phyloP scores from a whole-genome alignment of 1,284 basidiomycete species.

The Boletus nobilissimus region DNA sequence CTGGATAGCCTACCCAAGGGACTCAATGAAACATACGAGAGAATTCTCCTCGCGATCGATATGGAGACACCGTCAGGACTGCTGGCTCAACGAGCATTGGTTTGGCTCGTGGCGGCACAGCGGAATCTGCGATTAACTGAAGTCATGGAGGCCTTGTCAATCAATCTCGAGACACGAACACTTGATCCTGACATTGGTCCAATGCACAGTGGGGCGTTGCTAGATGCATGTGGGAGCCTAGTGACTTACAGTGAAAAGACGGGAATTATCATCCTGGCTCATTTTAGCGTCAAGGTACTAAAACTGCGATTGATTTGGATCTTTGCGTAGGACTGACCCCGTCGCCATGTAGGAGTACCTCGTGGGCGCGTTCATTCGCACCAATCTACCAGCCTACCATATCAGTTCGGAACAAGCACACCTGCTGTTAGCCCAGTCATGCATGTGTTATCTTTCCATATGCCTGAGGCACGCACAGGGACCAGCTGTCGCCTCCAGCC shows the following conservation, averaged over 20 bases:
- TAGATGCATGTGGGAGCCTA: slow-evolving; percentile 8
- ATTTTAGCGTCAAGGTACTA: slow-evolving; percentile 13
- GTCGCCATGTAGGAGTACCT: slow-evolving; percentile 9
- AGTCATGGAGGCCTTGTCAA: slow-evolving; percentile 5
- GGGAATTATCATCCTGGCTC: neutral
- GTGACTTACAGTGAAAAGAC: slow-evolving; percentile 8
- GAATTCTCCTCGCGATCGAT: slow-evolving; percentile 4
- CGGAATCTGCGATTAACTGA: neutral
- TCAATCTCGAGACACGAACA: neutral
- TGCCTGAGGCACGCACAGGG: neutral
- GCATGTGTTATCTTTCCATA: slow-evolving; percentile 11
- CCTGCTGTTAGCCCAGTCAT: neutral
- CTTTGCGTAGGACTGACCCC: neutral
- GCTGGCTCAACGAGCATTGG: neutral
- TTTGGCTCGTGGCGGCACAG: slow-evolving; percentile 3
- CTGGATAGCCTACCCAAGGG: slow-evolving; percentile 2
- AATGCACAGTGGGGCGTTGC: neutral
- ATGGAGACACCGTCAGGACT: neutral
- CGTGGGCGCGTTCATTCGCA: neutral
- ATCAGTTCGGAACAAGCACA: neutral
- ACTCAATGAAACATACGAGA: slow-evolving; percentile 11
- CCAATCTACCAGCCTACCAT: neutral
- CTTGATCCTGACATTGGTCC: neutral
- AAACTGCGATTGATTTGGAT: neutral
- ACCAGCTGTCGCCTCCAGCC: neutral